These are phyloP conservation scores for Tribonema minus DNA, from an alignment of 108 stramenopile genomes.

Conservation along the genomic window DNA sequence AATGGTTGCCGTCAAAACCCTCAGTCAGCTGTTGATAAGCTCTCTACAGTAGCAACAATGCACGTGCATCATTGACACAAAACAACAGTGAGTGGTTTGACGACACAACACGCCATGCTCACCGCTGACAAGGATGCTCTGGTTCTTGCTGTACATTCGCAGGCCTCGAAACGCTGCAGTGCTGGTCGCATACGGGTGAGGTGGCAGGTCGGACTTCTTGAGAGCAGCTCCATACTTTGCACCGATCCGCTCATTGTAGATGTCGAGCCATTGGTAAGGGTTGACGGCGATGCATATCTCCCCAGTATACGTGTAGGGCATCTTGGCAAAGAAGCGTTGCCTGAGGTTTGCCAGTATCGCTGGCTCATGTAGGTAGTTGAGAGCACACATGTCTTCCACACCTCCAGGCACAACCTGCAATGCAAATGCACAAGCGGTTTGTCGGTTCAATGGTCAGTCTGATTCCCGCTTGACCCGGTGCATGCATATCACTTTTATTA, in stretches of 20 bases:
- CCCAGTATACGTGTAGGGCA: constrained; percentile 80
- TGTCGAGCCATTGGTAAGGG: constrained; percentile 67
- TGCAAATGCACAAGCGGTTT: too few relatives aligned
- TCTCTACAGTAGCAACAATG: too few relatives aligned
- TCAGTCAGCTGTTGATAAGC: too few relatives aligned
- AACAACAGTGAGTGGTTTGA: too few relatives aligned
- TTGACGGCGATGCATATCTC: constrained; percentile 84
- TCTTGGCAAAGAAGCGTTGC: constrained; percentile 54
- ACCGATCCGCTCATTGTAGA: constrained; percentile 11
- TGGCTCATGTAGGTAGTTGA: constrained; percentile 83
- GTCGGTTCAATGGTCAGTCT: too few relatives aligned
- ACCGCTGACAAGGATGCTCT: neutral
- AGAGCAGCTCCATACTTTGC: neutral
- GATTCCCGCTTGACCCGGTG: too few relatives aligned
- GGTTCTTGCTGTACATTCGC: constrained; percentile 2
- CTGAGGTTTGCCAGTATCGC: constrained; percentile 85
- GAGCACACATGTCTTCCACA: constrained; percentile 73
- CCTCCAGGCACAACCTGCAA: too few relatives aligned
- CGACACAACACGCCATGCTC: neutral
- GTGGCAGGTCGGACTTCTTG: constrained; percentile 10
- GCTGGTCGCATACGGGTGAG: constrained; percentile 49
- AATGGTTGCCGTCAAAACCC: too few relatives aligned
- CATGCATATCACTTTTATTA: too few relatives aligned
- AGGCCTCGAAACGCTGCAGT: constrained; percentile 41
- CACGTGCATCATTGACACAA: too few relatives aligned